Conservation (phyloP, 257 asterid species). For the Capsicum rhomboideum region DNA sequence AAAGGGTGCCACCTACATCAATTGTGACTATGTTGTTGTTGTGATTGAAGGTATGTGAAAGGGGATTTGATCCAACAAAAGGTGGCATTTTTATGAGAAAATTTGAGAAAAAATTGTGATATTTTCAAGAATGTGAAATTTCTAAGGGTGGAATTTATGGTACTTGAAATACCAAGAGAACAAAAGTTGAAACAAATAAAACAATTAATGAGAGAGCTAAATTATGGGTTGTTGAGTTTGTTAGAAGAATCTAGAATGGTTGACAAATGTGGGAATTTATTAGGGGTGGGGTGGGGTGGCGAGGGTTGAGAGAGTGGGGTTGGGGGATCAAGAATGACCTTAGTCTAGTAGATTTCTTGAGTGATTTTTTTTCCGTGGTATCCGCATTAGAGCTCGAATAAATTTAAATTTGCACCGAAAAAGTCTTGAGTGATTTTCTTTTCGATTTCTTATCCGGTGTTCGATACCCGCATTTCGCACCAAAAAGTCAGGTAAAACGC, state of each 20-base stretch:
- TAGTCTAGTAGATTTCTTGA: no score
- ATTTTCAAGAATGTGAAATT: background rate
- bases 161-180: background rate
- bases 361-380: no score
- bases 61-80: background rate
- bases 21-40: background rate
- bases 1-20: background rate
- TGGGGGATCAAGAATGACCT: no score
- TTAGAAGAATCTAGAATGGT: background rate
- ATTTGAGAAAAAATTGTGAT: background rate
- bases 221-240: background rate
- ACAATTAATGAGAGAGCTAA: background rate
- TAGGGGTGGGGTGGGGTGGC: no score
- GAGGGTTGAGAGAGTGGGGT: no score
- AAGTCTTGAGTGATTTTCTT: no score
- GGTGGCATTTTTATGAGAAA: background rate
- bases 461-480: no score
- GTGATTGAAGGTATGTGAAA: background rate
- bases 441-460: no score
- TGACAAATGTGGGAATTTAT: background rate
- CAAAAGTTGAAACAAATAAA: background rate
- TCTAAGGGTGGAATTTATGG: background rate
- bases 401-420: no score
- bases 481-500: no score
- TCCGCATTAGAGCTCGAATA: no score